Base-by-base conservation (phyloP, 371 early-diverging fungal genomes). In the Mucor mucedo region DNA sequence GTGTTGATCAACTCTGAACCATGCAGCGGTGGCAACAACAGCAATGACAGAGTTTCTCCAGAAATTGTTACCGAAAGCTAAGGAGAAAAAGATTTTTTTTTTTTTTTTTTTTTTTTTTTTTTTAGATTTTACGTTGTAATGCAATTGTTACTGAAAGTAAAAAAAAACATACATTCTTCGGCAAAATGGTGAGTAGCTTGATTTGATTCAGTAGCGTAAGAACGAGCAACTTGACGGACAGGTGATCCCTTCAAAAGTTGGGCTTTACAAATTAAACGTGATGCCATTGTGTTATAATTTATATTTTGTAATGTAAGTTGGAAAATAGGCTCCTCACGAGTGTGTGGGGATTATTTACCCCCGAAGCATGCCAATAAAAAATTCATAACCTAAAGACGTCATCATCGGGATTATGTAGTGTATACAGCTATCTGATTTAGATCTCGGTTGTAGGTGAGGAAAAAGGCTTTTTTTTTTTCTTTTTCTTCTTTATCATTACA, bases 1-100 rank as follows among this genome's bases (percentile, higher is more conserved):
- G 41, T 75, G 71, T 65, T 75, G 72, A 53, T 71, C 69, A 28
- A 79, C 56, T 55, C 82, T 72, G 44, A 70, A 79, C 76, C 77
- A 76, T 21, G 66, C 76, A 62, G 72, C 57, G 45, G 71, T 78
- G 48, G 75, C 79, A 67, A 77, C 71, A 48, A 71, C 68, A 32
- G 70, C 75, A 63, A 79, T 58, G 10, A 69, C 13, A 35, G 70
- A 57, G 50, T 82, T 82, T 70, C 82, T 71, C 82, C 82, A 82
- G 30, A 71, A 61, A 55, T 71, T 73, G 32, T 54, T 62, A 47
- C 68, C 63, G 41, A 77, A 82, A 13, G 73, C 82, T 81, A 58
- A 53, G 5, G 35, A 53, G 10, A 41, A n/a, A 21, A 44, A 42
- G 49, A 27, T 61, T 54, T 57, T 30, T 52, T 40, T 14, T 44